phyloP scores from a whole-genome alignment of 1,139 yeast genomes.

The Scheffersomyces cryptocercus region DNA sequence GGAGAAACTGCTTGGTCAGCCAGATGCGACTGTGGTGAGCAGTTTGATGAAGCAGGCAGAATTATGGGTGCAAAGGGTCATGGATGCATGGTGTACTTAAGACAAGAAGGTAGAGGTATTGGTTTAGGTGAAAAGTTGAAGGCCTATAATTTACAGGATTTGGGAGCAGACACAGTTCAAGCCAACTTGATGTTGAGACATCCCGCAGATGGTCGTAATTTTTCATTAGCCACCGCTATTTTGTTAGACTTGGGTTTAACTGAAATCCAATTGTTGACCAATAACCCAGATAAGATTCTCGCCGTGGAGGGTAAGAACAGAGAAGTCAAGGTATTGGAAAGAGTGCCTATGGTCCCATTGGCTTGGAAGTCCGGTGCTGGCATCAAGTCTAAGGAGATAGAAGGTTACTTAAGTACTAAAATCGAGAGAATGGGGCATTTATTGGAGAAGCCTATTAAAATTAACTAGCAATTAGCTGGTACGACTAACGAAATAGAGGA shows the following conservation, averaged over 20 bases:
- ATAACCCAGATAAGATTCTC: conserved; percentile 92
- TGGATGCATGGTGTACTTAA: conserved; percentile 91
- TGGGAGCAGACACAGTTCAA: conserved; percentile 98
- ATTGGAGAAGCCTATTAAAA: conserved; percentile 57
- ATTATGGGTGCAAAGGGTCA: conserved; percentile 83
- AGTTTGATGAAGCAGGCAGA: conserved; percentile 96
- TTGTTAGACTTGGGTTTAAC: conserved; percentile 76
- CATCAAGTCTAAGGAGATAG: conserved; percentile 80
- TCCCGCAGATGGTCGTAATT: conserved; percentile 95
- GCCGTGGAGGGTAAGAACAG: conserved; percentile 88
- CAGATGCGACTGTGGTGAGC: conserved; percentile 98
- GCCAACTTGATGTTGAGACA: conserved; percentile 91
- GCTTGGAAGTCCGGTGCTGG: conserved; percentile 78
- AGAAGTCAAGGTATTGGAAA: conserved; percentile 69
- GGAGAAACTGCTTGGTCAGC: conserved; percentile 99
- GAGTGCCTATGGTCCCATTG: conserved; percentile 95
- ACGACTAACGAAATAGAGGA: too few relatives aligned
- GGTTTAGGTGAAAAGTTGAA: conserved; percentile 96
- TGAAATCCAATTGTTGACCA: conserved; percentile 78
- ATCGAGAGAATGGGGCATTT: conserved; percentile 97
- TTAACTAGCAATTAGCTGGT: conserved; percentile 10
- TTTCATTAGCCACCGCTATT: conserved; percentile 91
- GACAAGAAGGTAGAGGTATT: conserved; percentile 98
- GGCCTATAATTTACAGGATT: conserved; percentile 94
- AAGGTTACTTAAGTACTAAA: conserved; percentile 89